Evolutionary conservation across 176 grass and related monocot species (phyloP).

Genomic region (Pontederia crassipes): DNA sequence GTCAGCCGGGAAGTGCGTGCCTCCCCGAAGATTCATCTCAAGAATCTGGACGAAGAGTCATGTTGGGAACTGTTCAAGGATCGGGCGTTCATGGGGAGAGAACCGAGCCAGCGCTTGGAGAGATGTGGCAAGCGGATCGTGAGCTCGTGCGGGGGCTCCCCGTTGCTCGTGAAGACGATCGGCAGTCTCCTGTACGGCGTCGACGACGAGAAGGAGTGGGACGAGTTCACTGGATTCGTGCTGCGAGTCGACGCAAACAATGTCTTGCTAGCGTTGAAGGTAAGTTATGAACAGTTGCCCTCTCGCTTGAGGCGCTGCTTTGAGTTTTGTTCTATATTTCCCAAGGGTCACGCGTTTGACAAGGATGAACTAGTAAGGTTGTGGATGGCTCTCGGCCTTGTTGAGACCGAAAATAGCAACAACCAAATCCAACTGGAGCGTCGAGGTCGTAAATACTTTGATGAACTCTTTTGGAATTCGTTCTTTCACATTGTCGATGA

Average conservation of each 20-base stretch:
- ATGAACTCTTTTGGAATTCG: conserved; percentile 13
- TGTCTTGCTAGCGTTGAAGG: conserved; percentile 14
- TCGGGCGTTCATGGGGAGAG: conserved; percentile 7
- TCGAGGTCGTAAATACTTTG: conserved; percentile 21
- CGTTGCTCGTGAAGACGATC: conserved; percentile 18
- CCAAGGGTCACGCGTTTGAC: conserved; percentile 25
- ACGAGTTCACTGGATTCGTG: conserved; percentile 8
- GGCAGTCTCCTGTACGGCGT: conserved; percentile 4
- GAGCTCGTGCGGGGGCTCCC: conserved; percentile 12
- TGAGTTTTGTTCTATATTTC: conserved; percentile 33
- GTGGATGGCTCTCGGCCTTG: conserved; percentile 25
- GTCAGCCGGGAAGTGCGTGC: conserved; percentile 5
- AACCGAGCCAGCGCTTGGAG: background rate
- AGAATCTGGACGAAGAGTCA: background rate
- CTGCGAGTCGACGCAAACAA: background rate
- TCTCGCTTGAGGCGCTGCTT: conserved; percentile 23
- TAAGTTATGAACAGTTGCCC: conserved; percentile 28
- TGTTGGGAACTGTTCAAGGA: conserved; percentile 20
- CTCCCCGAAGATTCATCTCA: background rate
- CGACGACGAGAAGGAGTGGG: conserved; percentile 11
- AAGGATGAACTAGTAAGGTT: conserved; percentile 28
- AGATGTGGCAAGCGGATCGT: conserved; percentile 9
- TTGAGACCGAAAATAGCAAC: background rate
- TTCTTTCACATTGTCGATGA: conserved; percentile 20
- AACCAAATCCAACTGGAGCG: background rate